phyloP scores from a whole-genome alignment of 305 asterid species.

The Solanum hybrid region DNA sequence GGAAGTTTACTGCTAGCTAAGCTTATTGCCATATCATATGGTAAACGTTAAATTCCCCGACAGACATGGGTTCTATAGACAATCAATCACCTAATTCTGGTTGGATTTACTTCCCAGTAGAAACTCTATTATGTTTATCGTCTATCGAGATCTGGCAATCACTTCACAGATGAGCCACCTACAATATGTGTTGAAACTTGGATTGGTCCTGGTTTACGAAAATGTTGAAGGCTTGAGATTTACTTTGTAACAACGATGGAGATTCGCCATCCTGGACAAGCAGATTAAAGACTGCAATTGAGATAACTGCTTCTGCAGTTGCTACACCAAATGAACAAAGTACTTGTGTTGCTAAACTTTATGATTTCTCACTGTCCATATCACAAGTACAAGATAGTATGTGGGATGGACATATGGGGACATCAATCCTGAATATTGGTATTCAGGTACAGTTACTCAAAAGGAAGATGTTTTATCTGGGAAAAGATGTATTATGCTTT shows the following conservation, averaged over 20 bases:
- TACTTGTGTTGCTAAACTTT: constrained; percentile 6
- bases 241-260: neutral
- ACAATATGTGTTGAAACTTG: neutral
- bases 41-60: neutral
- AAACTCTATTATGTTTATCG: neutral
- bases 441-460: neutral
- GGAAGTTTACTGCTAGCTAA: neutral
- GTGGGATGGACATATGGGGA: neutral
- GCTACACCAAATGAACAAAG: neutral
- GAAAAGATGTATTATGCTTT: neutral
- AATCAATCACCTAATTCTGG: neutral
- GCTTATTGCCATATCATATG: neutral
- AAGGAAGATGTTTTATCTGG: neutral
- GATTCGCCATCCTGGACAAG: neutral
- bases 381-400: neutral
- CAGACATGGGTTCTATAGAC: neutral
- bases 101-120: neutral
- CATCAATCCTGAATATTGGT: neutral
- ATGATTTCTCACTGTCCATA: constrained; percentile 12
- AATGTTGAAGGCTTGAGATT: neutral
- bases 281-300: neutral
- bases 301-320: neutral
- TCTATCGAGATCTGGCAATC: neutral
- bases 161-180: neutral
- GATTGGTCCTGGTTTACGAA: neutral